Conservation (phyloP, 306 rosid species). For the Gastrolobium villosum region DNA sequence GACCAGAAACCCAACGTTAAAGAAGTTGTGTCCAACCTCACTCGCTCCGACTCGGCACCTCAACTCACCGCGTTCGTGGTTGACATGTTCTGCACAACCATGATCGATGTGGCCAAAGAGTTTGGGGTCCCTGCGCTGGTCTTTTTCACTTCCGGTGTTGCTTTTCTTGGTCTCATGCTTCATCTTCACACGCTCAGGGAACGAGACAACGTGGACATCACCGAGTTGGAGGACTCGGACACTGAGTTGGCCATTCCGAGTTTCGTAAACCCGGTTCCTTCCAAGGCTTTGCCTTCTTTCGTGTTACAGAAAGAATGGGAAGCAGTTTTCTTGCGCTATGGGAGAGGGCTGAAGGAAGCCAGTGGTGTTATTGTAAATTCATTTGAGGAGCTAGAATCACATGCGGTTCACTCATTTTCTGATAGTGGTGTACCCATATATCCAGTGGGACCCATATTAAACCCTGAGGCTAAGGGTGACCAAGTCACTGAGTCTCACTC, state of each 20-base stretch:
- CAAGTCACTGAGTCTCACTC: neutral
- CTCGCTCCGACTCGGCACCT: neutral
- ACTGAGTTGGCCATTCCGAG: conserved; percentile 41
- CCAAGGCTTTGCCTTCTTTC: conserved; percentile 31
- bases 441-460: conserved; percentile 67
- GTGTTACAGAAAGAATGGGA: conserved; percentile 25
- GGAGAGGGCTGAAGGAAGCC: conserved; percentile 32
- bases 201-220: conserved; percentile 11
- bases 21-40: conserved; percentile 41
- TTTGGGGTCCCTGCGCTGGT: conserved; percentile 59
- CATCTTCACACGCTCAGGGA: conserved; percentile 54
- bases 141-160: conserved; percentile 56
- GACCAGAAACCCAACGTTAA: conserved; percentile 44
- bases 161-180: conserved; percentile 49
- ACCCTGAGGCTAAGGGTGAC: neutral
- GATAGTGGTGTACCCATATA: conserved; percentile 41
- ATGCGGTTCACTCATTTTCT: conserved; percentile 48
- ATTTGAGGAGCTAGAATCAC: conserved; percentile 58
- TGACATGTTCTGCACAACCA: conserved; percentile 67
- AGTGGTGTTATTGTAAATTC: conserved; percentile 65
- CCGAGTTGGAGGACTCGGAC: conserved; percentile 16
- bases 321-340: neutral
- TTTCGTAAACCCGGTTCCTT: conserved; percentile 53
- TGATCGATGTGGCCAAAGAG: conserved; percentile 65
- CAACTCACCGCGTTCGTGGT: conserved; percentile 65